Percentiles rank a stretch among this genome's conserved stretches.
These are phyloP conservation scores for Thelonectria blattea DNA, from an alignment of 2,329 filamentous ascomycete genomes.

Conservation along the genomic window DNA sequence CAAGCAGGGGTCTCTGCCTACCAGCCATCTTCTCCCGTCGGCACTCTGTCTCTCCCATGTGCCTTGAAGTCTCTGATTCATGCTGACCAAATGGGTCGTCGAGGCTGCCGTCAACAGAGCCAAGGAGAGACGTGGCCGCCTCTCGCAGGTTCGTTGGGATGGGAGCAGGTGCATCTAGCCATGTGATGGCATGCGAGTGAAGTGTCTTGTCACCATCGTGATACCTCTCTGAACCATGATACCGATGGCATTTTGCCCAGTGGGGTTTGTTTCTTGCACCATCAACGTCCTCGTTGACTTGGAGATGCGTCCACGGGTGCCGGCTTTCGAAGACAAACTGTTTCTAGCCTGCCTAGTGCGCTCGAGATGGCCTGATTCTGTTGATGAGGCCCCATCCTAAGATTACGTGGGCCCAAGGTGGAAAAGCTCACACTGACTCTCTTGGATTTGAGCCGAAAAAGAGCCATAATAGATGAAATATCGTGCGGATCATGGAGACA, in stretches of 20 bases:
- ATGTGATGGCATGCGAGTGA: neutral
- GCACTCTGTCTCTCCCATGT: conserved; percentile 13
- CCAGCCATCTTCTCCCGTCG: conserved; percentile 26
- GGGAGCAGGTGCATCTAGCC: neutral
- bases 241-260: conserved; percentile 23
- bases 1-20: conserved; percentile 29
- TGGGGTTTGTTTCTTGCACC: conserved; percentile 33
- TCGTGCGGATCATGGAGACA: conserved; percentile 1
- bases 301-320: conserved; percentile 22
- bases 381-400: conserved; percentile 21
- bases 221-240: conserved; percentile 19
- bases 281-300: conserved; percentile 12
- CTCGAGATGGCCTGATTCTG: conserved; percentile 29
- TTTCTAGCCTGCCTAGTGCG: conserved; percentile 29
- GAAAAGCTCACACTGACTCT: conserved; percentile 7
- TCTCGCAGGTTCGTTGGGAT: conserved; percentile 11
- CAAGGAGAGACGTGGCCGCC: conserved; percentile 15
- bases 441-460: conserved; percentile 11
- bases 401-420: conserved; percentile 17
- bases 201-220: neutral
- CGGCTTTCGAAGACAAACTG: conserved; percentile 29
- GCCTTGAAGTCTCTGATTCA: conserved; percentile 14
- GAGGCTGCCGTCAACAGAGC: conserved; percentile 10
- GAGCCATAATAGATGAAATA: conserved; percentile 11
- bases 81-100: conserved; percentile 25